A percentile compares a stretch with the other conserved stretches of the same genome.
phyloP scores from a whole-genome alignment of 2,329 filamentous ascomycete genomes.

The Stagonosporopsis vannaccii region DNA sequence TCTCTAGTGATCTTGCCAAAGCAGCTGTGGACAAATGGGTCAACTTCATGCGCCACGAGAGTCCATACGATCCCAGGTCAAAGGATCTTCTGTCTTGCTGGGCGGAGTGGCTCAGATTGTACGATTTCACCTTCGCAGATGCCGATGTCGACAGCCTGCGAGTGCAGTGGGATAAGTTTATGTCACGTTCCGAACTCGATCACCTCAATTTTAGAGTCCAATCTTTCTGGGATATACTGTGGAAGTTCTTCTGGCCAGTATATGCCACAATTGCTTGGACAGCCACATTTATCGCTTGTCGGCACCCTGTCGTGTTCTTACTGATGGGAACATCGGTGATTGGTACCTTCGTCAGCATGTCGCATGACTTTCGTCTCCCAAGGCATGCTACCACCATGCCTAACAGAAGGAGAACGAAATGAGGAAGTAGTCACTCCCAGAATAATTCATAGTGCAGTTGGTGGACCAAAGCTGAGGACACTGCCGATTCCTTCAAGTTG shows the following conservation, averaged over 20 bases:
- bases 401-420: neutral
- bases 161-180: neutral
- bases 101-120: neutral
- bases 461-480: too few relatives aligned
- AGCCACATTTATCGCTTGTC: neutral
- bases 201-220: neutral
- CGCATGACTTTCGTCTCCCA: neutral
- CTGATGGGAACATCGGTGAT: neutral
- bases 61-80: neutral
- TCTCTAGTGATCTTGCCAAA: neutral
- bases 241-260: slow-evolving; percentile 1
- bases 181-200: neutral
- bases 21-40: neutral
- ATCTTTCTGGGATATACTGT: neutral
- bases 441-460: too few relatives aligned
- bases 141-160: neutral
- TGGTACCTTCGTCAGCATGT: slow-evolving; percentile 7
- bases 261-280: slow-evolving; percentile 6
- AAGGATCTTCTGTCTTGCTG: neutral
- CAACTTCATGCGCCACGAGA: neutral
- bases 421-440: neutral
- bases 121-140: neutral
- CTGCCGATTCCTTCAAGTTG: too few relatives aligned
- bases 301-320: neutral
- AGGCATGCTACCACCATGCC: neutral